phyloP scores from a whole-genome alignment of 1,284 basidiomycete genomes.

The Boletus smithii region DNA sequence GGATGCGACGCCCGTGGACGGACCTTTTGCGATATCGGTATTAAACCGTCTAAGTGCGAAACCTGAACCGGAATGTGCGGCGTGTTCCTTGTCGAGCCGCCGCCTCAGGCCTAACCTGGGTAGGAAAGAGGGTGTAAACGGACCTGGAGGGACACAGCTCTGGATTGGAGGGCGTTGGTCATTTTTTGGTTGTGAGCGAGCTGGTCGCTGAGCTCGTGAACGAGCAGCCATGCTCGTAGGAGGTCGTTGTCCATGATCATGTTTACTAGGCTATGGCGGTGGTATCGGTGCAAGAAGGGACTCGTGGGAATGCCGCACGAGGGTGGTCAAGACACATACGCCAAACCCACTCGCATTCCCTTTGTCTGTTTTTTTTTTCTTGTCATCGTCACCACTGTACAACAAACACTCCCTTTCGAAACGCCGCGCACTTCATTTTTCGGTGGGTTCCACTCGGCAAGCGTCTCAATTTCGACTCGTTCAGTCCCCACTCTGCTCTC shows the following conservation, averaged over 20 bases:
- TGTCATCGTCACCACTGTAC: not conserved
- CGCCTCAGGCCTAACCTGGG: conserved; percentile 6
- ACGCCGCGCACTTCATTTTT: too few relatives aligned
- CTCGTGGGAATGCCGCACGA: conserved; percentile 19
- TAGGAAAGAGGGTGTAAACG: conserved; percentile 17
- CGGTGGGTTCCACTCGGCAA: too few relatives aligned
- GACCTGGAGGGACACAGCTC: conserved; percentile 82
- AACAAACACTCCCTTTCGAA: too few relatives aligned
- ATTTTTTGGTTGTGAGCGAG: conserved; percentile 83
- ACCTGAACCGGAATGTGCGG: conserved; percentile 73
- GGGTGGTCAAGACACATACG: too few relatives aligned
- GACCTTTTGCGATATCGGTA: conserved; percentile 87
- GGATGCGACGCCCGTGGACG: conserved; percentile 15
- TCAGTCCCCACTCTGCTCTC: too few relatives aligned
- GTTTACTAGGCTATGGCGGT: too few relatives aligned
- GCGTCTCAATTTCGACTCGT: too few relatives aligned
- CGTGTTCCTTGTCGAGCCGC: conserved; percentile 58
- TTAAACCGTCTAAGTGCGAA: conserved; percentile 88
- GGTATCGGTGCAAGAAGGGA: not conserved
- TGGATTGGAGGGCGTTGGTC: conserved; percentile 67
- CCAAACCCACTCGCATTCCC: conserved; percentile 4
- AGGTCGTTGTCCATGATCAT: conserved; percentile 68
- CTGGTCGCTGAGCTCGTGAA: conserved; percentile 84
- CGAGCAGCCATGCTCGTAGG: conserved; percentile 71
- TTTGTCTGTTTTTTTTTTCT: not conserved